Evolutionary conservation across 768 basidiomycete genomes (phyloP).

Genomic region (Termitomyces sp.): DNA sequence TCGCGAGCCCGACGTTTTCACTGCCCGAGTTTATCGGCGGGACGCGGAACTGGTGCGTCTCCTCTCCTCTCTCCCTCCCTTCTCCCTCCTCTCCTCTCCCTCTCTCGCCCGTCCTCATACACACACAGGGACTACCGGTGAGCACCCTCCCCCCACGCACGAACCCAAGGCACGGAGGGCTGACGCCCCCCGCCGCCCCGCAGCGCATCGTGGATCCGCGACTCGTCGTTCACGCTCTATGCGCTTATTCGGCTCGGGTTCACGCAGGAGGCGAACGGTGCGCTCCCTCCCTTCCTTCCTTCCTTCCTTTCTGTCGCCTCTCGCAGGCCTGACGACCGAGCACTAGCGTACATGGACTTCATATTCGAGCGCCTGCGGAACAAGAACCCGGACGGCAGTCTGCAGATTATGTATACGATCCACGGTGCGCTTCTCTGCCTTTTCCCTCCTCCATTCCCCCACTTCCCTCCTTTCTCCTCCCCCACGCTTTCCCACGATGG

Average conservation of each 20-base stretch:
- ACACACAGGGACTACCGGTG: slow-evolving; percentile 2
- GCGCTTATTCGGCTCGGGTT: slow-evolving; percentile 92
- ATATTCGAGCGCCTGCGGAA: slow-evolving; percentile 80
- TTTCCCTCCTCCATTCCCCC: neutral
- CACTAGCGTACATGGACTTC: slow-evolving; percentile 83
- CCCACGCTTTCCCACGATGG: no score
- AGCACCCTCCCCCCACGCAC: neutral
- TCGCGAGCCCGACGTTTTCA: slow-evolving; percentile 94
- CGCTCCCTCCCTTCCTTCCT: slow-evolving; percentile 5
- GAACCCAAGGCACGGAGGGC: no score
- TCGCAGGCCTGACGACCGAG: no score
- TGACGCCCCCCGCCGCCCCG: no score
- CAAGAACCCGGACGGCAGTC: slow-evolving; percentile 84
- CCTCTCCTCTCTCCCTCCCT: neutral
- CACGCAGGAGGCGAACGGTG: slow-evolving; percentile 87
- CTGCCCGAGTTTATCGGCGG: slow-evolving; percentile 92
- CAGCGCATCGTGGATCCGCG: slow-evolving; percentile 90
- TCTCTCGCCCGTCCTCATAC: no score
- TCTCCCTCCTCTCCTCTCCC: no score
- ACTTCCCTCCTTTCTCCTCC: neutral
- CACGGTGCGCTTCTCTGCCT: slow-evolving; percentile 48
- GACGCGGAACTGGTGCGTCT: slow-evolving; percentile 74
- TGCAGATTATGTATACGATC: slow-evolving; percentile 98
- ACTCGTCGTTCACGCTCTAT: slow-evolving; percentile 93
- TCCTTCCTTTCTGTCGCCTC: neutral